These are phyloP conservation scores for Serendipita vermifera DNA, from an alignment of 768 basidiomycete species.

Conservation along the genomic window DNA sequence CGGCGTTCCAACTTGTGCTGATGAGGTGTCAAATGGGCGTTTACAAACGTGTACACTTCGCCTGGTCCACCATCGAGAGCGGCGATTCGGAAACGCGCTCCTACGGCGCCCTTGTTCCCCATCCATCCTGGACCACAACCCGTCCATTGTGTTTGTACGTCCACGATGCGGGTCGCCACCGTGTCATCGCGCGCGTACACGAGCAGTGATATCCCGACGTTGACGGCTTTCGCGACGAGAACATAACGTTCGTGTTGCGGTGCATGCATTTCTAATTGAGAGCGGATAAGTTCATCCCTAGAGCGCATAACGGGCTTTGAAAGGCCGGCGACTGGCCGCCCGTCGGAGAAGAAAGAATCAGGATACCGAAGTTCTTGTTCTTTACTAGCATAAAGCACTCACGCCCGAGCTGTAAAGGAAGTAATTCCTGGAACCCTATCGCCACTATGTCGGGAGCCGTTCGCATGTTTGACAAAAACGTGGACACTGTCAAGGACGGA, in stretches of 20 bases:
- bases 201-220: conserved; percentile 78
- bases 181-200: conserved; percentile 71
- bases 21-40: conserved; percentile 83
- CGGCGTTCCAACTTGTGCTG: conserved; percentile 49
- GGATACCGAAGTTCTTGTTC: too few species aligned
- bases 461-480: conserved; percentile 47
- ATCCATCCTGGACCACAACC: conserved; percentile 56
- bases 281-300: conserved; percentile 56
- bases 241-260: conserved; percentile 63
- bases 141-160: conserved; percentile 65
- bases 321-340: conserved; percentile 54
- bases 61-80: background rate
- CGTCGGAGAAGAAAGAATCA: conserved; percentile 5
- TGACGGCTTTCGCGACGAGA: conserved; percentile 64
- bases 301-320: conserved; percentile 57
- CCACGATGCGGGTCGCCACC: conserved; percentile 42
- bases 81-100: conserved; percentile 59
- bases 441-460: conserved; percentile 76
- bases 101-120: conserved; percentile 95
- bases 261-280: conserved; percentile 58
- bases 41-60: conserved; percentile 55
- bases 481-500: conserved; percentile 65
- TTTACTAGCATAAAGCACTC: conserved; percentile 24
- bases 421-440: conserved; percentile 86
- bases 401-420: conserved; percentile 82